Conservation (phyloP, 768 basidiomycete species). For the Leucosporidium creatinivorum region DNA sequence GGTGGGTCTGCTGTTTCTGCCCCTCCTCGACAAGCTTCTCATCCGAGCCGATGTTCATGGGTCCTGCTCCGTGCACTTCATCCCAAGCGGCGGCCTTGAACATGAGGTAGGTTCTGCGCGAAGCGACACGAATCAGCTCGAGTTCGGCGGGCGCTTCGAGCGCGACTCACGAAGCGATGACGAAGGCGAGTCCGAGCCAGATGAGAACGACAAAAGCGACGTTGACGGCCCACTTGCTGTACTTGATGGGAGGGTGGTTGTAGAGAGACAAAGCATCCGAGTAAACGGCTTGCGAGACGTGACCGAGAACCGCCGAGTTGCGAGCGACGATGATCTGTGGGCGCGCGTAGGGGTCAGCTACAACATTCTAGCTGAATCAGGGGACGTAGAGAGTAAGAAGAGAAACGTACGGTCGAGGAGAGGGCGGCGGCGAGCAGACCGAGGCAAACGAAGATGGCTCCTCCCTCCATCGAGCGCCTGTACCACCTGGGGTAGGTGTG, state of each 20-base stretch:
- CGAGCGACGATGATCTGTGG: conserved; percentile 19
- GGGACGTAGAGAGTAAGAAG: no score
- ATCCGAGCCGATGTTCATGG: not conserved
- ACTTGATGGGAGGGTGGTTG: conserved; percentile 23
- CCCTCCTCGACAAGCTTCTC: no score
- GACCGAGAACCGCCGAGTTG: conserved; percentile 15
- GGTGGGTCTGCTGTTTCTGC: no score
- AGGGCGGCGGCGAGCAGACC: conserved; percentile 28
- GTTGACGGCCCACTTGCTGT: conserved; percentile 31
- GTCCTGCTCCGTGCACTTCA: not conserved
- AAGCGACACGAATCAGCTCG: no score
- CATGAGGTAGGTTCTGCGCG: conserved; percentile 10
- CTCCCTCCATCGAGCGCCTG: conserved; percentile 19
- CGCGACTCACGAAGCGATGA: conserved; percentile 11
- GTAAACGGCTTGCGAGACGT: conserved; percentile 2
- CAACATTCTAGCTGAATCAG: no score
- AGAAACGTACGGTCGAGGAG: conserved; percentile 16
- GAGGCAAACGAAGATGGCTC: conserved; percentile 18
- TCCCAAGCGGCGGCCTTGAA: conserved; percentile 15
- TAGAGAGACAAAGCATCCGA: conserved; percentile 11
- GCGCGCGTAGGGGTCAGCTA: not conserved
- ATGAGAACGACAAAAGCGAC: conserved; percentile 12
- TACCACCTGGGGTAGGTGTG: conserved; percentile 31
- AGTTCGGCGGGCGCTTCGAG: not conserved
- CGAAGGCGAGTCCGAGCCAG: conserved; percentile 14